Evolutionary conservation across 73 alveolate species (phyloP).

Genomic region (Tetrahymena borealis): DNA sequence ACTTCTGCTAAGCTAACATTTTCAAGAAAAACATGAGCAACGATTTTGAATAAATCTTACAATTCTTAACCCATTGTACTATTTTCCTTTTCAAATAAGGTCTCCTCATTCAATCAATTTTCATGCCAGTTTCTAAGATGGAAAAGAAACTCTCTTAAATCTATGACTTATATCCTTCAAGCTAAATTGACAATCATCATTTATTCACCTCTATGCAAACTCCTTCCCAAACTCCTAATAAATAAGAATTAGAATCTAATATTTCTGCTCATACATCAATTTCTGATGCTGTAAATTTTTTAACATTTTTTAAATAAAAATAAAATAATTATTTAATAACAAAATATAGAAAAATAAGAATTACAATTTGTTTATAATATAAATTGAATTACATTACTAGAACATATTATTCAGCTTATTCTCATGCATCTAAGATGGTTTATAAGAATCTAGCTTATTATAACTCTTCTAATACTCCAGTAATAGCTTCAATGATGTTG

Average conservation of each 20-base stretch:
- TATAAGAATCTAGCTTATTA: background rate
- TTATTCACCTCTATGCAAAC: background rate
- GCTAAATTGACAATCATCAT: background rate
- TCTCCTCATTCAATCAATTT: background rate
- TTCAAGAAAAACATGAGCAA: background rate
- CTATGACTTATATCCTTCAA: background rate
- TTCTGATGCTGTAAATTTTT: background rate
- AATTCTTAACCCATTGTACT: background rate
- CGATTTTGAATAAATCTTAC: background rate
- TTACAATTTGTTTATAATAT: background rate
- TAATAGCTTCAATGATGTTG: background rate
- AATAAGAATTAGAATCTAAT: background rate
- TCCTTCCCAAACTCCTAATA: background rate
- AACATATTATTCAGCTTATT: background rate
- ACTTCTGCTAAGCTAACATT: background rate
- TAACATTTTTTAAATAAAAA: background rate
- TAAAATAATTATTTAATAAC: background rate
- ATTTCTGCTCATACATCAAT: background rate
- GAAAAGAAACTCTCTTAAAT: background rate
- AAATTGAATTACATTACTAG: background rate
- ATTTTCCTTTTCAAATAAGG: background rate
- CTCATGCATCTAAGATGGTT: background rate
- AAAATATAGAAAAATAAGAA: background rate
- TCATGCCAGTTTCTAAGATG: background rate
- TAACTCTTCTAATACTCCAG: background rate